These are phyloP conservation scores for Blastobotrys americana DNA, from an alignment of 805 yeast genomes.

Conservation along the genomic window DNA sequence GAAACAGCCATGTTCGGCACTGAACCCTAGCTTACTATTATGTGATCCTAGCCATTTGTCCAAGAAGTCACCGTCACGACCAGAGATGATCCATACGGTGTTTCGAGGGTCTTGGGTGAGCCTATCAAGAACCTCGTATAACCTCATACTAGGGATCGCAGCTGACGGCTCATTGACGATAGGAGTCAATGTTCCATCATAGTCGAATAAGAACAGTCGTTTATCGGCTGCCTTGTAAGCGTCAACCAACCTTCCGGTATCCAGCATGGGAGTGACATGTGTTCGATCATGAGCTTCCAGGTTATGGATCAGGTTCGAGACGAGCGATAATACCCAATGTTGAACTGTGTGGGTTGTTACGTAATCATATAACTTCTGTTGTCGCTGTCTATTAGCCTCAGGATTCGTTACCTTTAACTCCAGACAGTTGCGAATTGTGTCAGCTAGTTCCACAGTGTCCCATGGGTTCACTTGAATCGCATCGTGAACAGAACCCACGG, in stretches of 20 bases:
- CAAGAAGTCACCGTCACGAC: conserved; percentile 86
- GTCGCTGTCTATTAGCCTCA: conserved; percentile 29
- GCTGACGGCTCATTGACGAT: conserved; percentile 97
- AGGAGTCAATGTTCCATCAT: conserved; percentile 96
- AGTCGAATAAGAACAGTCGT: conserved; percentile 83
- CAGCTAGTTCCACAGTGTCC: conserved; percentile 92
- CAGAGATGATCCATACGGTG: conserved; percentile 91
- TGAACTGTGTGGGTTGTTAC: conserved; percentile 71
- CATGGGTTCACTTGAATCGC: conserved; percentile 87
- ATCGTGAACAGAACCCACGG: conserved; percentile 43
- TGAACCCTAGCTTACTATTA: conserved; percentile 60
- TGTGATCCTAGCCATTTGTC: conserved; percentile 79
- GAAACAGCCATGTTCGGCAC: conserved; percentile 98
- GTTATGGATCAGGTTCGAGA: conserved; percentile 37
- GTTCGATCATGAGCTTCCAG: conserved; percentile 35
- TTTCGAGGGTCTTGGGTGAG: conserved; percentile 71
- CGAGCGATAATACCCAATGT: conserved; percentile 64
- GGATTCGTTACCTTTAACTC: conserved; percentile 36
- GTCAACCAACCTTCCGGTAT: conserved; percentile 55
- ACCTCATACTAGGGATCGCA: conserved; percentile 81
- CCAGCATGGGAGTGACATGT: conserved; percentile 73
- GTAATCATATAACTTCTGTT: conserved; percentile 45
- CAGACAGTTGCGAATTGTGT: conserved; percentile 65
- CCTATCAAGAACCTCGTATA: conserved; percentile 50
- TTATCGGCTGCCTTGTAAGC: conserved; percentile 55